Conservation (phyloP, 345 rosid species). For the Noccaea caerulescens region DNA sequence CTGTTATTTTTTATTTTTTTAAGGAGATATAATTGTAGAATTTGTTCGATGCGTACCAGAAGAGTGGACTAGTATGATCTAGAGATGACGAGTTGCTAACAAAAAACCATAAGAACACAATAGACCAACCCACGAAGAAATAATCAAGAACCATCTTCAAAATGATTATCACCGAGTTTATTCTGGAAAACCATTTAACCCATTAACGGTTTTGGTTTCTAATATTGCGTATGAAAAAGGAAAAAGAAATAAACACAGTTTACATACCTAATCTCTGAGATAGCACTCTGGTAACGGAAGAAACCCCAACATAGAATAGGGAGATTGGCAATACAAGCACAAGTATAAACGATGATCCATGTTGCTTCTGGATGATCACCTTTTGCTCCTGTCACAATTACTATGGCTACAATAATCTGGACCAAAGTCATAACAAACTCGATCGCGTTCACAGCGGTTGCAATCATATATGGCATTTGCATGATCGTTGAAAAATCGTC, state of each 20-base stretch:
- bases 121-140: constrained; percentile 10
- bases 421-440: constrained; percentile 23
- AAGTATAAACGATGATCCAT: constrained; percentile 26
- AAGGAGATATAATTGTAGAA: neutral
- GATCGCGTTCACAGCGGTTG: neutral
- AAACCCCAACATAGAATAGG: neutral
- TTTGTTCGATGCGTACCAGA: neutral
- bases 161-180: neutral
- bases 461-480: too few species aligned
- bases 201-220: neutral
- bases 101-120: neutral
- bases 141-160: neutral
- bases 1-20: too few species aligned
- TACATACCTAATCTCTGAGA: neutral
- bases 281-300: neutral
- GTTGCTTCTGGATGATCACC: constrained; percentile 3
- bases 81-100: neutral
- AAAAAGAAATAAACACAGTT: neutral
- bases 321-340: constrained; percentile 18
- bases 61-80: neutral
- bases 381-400: constrained; percentile 1
- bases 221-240: neutral
- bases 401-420: constrained; percentile 26
- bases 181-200: constrained; percentile 1
- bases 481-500: too few species aligned